Evolutionary conservation across 306 rosid genomes (phyloP).

Genomic region (Citrullus colocynthis): DNA sequence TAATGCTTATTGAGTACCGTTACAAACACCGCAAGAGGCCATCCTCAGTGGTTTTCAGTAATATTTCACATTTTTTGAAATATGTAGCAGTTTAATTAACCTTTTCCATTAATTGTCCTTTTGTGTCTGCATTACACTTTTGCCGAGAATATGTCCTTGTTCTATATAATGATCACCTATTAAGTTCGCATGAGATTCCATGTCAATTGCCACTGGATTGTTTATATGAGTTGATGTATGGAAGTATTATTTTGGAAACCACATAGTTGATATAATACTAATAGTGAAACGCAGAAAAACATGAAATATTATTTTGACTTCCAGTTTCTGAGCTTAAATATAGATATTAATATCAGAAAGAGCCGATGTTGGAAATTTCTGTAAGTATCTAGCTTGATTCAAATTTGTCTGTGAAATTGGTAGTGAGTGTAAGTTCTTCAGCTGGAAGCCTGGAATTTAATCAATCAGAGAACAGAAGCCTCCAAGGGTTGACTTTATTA

Average conservation of each 20-base stretch:
- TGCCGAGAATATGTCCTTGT: not conserved
- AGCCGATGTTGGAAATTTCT: not conserved
- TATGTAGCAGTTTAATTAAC: not conserved
- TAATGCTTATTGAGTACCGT: not conserved
- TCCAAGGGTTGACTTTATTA: not conserved
- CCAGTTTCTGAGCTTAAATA: not conserved
- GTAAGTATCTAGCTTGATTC: not conserved
- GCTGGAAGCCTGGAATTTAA: not conserved
- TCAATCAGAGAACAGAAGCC: not conserved
- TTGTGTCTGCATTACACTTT: not conserved
- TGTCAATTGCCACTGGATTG: not conserved
- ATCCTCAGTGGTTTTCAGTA: not conserved
- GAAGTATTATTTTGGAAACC: not conserved
- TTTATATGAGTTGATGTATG: not conserved
- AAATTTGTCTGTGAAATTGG: not conserved
- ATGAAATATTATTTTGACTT: not conserved
- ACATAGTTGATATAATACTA: not conserved
- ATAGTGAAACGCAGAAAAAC: not conserved
- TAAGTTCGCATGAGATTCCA: not conserved
- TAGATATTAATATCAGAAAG: not conserved
- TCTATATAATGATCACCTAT: not conserved
- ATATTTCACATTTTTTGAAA: not conserved
- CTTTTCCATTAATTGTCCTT: not conserved
- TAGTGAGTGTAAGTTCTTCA: not conserved
- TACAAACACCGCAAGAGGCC: not conserved